A percentile compares a stretch with the other conserved stretches of the same genome.
phyloP scores from a whole-genome alignment of 1,284 basidiomycete genomes.

The Pseudomicrostroma phylloplanum region DNA sequence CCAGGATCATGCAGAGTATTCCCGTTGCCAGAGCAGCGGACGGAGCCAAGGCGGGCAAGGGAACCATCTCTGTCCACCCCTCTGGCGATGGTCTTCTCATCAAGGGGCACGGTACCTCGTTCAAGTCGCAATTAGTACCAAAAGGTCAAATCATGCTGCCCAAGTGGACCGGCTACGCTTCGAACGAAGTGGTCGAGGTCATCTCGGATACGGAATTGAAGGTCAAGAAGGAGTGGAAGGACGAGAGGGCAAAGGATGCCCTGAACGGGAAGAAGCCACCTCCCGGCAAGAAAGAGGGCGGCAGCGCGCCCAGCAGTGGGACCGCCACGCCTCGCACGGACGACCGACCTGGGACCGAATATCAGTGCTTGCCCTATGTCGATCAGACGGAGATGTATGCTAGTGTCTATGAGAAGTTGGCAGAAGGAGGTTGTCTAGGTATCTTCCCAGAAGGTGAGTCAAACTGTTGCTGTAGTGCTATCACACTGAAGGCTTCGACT shows the following conservation, averaged over 20 bases:
- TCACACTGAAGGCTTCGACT: background rate
- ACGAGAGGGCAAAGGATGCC: conserved; percentile 44
- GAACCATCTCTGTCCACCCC: conserved; percentile 66
- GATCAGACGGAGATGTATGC: conserved; percentile 93
- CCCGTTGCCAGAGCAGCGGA: conserved; percentile 90
- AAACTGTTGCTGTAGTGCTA: conserved; percentile 23
- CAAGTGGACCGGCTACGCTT: conserved; percentile 69
- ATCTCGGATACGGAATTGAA: conserved; percentile 73
- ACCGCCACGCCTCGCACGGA: background rate
- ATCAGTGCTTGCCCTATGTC: conserved; percentile 55
- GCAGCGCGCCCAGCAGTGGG: conserved; percentile 7
- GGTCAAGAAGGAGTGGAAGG: conserved; percentile 77
- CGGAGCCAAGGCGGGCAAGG: conserved; percentile 70
- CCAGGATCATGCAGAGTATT: conserved; percentile 75
- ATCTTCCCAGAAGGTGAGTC: conserved; percentile 40
- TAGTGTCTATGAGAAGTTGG: conserved; percentile 81
- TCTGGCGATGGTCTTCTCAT: conserved; percentile 59
- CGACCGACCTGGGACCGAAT: conserved; percentile 25
- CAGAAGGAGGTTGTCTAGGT: conserved; percentile 69
- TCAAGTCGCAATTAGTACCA: conserved; percentile 68
- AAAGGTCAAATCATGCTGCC: conserved; percentile 83
- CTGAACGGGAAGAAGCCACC: conserved; percentile 33
- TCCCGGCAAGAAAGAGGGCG: conserved; percentile 16
- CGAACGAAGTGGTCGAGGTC: conserved; percentile 80
- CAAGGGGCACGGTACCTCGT: conserved; percentile 72